These are phyloP conservation scores for Sarocladium kiliense DNA, from an alignment of 2,329 filamentous ascomycete species.

Conservation along the genomic window DNA sequence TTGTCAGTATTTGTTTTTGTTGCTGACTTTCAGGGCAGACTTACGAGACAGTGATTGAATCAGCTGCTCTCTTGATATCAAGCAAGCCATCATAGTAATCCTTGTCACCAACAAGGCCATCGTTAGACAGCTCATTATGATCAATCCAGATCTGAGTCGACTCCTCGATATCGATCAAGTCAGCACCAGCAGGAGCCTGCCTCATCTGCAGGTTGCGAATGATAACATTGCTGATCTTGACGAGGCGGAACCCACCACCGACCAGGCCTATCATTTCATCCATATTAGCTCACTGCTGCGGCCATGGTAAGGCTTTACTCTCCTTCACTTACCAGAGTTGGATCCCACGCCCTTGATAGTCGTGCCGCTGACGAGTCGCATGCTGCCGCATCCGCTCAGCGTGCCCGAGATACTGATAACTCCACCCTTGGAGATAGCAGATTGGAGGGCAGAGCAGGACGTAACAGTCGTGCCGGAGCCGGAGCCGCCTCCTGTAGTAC, in stretches of 20 bases:
- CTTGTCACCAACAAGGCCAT: conserved; percentile 30
- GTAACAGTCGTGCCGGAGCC: conserved; percentile 40
- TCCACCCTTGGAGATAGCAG: conserved; percentile 29
- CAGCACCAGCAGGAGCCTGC: conserved; percentile 40
- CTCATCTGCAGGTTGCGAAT: conserved; percentile 48
- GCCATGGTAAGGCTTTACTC: too few species aligned
- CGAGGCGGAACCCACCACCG: conserved; percentile 42
- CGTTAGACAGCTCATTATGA: conserved; percentile 32
- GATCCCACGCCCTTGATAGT: conserved; percentile 45
- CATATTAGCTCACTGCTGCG: not conserved
- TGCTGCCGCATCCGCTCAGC: conserved; percentile 33
- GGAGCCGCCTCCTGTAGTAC: conserved; percentile 40
- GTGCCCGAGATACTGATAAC: conserved; percentile 42
- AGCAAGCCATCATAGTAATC: conserved; percentile 36
- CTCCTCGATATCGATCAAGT: conserved; percentile 43
- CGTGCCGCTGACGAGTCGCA: conserved; percentile 44
- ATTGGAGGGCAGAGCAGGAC: conserved; percentile 33
- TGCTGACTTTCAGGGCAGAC: too few species aligned
- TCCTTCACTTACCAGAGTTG: conserved; percentile 29
- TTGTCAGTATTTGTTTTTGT: too few species aligned
- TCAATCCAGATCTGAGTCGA: conserved; percentile 43
- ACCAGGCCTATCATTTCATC: conserved; percentile 27
- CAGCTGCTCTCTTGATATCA: conserved; percentile 35
- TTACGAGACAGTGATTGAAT: conserved; percentile 32
- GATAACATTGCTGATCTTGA: conserved; percentile 46